These are phyloP conservation scores for Daldinia sp. DNA, from an alignment of 2,329 filamentous ascomycete genomes.

Conservation along the genomic window DNA sequence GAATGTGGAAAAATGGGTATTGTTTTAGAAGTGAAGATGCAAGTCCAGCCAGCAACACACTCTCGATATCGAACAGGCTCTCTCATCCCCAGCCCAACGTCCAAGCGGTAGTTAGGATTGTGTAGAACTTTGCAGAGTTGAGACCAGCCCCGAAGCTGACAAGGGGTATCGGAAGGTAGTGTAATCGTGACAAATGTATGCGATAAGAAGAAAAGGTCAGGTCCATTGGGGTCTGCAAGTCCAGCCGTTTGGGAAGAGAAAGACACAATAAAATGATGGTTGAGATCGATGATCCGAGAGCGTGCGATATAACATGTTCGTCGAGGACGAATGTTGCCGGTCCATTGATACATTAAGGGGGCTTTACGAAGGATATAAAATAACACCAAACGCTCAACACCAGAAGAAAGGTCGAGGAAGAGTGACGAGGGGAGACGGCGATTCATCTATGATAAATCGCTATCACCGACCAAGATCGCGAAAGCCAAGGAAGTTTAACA, in stretches of 20 bases:
- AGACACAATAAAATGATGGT: slow-evolving; percentile 2
- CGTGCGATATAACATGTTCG: slow-evolving; percentile 2
- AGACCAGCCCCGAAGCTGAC: slow-evolving; percentile 31
- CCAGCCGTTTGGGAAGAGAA: slow-evolving; percentile 13
- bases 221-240: slow-evolving; percentile 31
- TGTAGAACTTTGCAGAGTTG: slow-evolving; percentile 29
- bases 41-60: slow-evolving; percentile 38
- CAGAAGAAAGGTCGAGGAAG: slow-evolving; percentile 36
- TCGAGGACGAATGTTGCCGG: slow-evolving; percentile 35
- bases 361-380: slow-evolving; percentile 35
- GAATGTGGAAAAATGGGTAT: slow-evolving; percentile 27
- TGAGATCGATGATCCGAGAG: slow-evolving; percentile 12
- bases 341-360: slow-evolving; percentile 47
- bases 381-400: slow-evolving; percentile 45
- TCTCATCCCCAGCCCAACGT: slow-evolving; percentile 23
- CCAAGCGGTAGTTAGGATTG: slow-evolving; percentile 18
- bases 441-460: slow-evolving; percentile 14
- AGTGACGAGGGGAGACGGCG: slow-evolving; percentile 34
- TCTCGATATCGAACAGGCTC: slow-evolving; percentile 13
- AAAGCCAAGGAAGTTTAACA: slow-evolving; percentile 17
- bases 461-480: slow-evolving; percentile 24
- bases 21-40: slow-evolving; percentile 28
- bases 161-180: slow-evolving; percentile 35
- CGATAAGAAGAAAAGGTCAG: slow-evolving; percentile 30
- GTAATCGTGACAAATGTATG: slow-evolving; percentile 23